Percentiles rank a stretch among this genome's conserved stretches.
These are phyloP conservation scores for Arctium lappa DNA, from an alignment of 129 eudicot genomes.

Conservation along the genomic window DNA sequence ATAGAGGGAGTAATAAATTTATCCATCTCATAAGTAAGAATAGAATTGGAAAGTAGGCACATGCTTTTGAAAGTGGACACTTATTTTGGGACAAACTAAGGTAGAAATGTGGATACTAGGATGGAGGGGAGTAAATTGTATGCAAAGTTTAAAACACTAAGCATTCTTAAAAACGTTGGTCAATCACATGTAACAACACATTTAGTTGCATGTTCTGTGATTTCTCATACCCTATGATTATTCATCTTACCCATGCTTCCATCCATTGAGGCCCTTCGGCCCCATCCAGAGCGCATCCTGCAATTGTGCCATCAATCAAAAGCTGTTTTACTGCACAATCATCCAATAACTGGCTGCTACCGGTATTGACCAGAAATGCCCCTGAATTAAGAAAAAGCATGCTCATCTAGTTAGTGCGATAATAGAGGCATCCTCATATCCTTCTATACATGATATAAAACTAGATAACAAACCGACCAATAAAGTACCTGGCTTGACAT, in stretches of 20 bases:
- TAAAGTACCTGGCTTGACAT: constrained; percentile 74
- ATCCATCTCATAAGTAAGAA: not conserved
- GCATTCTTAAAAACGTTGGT: not conserved
- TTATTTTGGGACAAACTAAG: not conserved
- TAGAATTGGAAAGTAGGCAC: not conserved
- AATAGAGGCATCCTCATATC: not conserved
- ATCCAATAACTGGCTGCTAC: constrained; percentile 97
- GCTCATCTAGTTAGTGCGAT: constrained; percentile 3
- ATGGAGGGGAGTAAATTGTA: not conserved
- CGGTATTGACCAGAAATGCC: constrained; percentile 93
- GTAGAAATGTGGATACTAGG: not conserved
- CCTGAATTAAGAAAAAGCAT: constrained; percentile 49
- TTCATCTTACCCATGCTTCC: constrained; percentile 99
- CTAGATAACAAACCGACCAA: not conserved
- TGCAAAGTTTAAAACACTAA: constrained; percentile 11
- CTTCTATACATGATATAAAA: not conserved
- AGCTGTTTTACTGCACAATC: constrained; percentile 99
- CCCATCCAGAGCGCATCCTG: constrained; percentile 99
- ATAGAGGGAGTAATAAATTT: not conserved
- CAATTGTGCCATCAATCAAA: constrained; percentile 91
- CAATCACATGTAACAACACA: constrained; percentile 11
- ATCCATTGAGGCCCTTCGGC: constrained; percentile 99
- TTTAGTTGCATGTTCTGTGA: constrained; percentile 13
- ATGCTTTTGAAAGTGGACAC: not conserved
- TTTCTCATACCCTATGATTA: constrained; percentile 52